Percentiles rank a stretch among this genome's conserved stretches.
Conservation (phyloP, 352 stramenopile species). For the Globisporangium carolinianum region DNA sequence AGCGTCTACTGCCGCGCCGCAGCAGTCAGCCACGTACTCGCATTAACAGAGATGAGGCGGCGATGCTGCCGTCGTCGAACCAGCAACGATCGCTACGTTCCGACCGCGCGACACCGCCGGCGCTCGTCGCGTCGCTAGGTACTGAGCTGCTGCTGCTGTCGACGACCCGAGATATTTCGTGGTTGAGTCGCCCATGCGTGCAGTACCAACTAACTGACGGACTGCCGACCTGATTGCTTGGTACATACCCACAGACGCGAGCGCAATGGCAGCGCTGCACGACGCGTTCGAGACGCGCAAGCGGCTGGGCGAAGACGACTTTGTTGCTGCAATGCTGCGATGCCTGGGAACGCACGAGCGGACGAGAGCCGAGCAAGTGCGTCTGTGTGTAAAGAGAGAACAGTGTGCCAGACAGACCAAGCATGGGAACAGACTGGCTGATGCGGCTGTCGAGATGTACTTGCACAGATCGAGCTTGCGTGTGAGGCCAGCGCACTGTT, state of each 20-base stretch:
- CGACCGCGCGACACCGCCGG: neutral
- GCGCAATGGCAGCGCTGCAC: constrained; percentile 27
- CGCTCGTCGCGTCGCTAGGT: constrained; percentile 8
- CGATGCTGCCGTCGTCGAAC: no score
- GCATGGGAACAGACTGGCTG: neutral
- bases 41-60: neutral
- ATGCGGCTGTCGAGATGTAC: neutral
- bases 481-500: constrained; percentile 33
- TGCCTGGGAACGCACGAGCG: constrained; percentile 16
- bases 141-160: neutral
- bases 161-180: no score
- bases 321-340: constrained; percentile 28
- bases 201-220: no score
- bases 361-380: constrained; percentile 20
- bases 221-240: neutral
- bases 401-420: no score
- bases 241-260: constrained; percentile 20
- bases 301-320: constrained; percentile 32
- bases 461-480: constrained; percentile 22
- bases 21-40: neutral
- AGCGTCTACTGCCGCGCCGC: constrained; percentile 5
- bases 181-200: no score
- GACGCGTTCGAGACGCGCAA: constrained; percentile 27
- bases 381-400: neutral
- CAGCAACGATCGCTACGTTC: neutral